Percentiles rank a stretch among this genome's conserved stretches.
Conservation (phyloP, 768 basidiomycete species). For the Leucocoprinus leucothites region DNA sequence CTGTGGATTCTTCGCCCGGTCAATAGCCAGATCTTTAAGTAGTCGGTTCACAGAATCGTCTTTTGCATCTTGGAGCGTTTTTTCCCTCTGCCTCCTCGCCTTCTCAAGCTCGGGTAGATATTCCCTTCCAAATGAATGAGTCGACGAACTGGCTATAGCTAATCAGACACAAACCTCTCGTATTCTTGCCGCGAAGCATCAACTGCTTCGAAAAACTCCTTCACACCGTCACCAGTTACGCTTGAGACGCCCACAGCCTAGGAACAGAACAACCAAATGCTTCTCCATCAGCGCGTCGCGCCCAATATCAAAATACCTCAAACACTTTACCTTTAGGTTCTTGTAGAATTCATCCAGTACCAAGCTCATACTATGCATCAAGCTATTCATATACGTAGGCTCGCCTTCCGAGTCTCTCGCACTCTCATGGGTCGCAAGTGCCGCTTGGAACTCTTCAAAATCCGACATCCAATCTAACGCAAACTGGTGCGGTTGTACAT, state of each 20-base stretch:
- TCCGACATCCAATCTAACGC: conserved; percentile 98
- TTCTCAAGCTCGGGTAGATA: conserved; percentile 88
- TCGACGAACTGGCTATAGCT: not conserved
- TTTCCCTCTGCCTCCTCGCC: conserved; percentile 60
- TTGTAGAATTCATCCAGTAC: conserved; percentile 99
- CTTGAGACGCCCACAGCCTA: conserved; percentile 96
- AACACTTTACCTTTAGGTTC: conserved; percentile 71
- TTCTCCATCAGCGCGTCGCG: not conserved
- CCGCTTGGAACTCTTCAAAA: conserved; percentile 92
- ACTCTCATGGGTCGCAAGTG: conserved; percentile 68
- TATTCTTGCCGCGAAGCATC: conserved; percentile 87
- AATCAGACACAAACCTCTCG: conserved; percentile 57
- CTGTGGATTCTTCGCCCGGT: conserved; percentile 61
- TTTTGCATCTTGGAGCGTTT: conserved; percentile 62
- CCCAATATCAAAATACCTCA: not conserved
- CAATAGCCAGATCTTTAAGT: conserved; percentile 78
- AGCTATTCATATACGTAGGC: conserved; percentile 95
- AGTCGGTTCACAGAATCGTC: conserved; percentile 74
- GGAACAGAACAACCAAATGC: not conserved
- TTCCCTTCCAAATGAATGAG: conserved; percentile 47
- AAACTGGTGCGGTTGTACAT: conserved; percentile 86
- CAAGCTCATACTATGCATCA: conserved; percentile 99
- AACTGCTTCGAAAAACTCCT: conserved; percentile 90
- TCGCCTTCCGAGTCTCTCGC: conserved; percentile 80
- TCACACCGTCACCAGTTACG: conserved; percentile 91